Conservation (phyloP, 202 grass and related monocot genomes). For the Brachypodium distachyon region DNA sequence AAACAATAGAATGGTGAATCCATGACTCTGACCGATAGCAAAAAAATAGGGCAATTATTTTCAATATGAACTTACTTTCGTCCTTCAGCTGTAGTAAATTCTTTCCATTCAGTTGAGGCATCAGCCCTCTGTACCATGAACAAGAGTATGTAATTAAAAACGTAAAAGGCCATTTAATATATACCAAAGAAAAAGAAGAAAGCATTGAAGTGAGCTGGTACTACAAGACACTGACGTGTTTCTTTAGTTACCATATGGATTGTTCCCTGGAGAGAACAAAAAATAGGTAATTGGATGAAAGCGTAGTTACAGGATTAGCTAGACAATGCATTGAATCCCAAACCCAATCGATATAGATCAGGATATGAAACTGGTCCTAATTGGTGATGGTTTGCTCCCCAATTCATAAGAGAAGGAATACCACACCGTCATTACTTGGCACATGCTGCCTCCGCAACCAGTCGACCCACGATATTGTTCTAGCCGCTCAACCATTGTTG, state of each 20-base stretch:
- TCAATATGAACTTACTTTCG: conserved; percentile 56
- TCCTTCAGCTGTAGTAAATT: conserved; percentile 78
- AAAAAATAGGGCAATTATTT: conserved; percentile 14
- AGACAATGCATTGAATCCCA: background rate
- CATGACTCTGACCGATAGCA: background rate
- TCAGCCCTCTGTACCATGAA: conserved; percentile 60
- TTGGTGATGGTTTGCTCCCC: background rate
- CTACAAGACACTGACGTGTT: background rate
- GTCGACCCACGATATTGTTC: background rate
- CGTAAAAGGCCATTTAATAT: background rate
- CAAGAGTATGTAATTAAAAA: background rate
- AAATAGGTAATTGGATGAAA: no score
- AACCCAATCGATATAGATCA: background rate
- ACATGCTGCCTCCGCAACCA: background rate
- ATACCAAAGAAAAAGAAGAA: background rate
- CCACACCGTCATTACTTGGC: background rate
- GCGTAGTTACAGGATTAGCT: background rate
- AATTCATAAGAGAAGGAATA: background rate
- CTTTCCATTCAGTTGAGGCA: conserved; percentile 93
- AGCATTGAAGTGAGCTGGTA: conserved; percentile 1
- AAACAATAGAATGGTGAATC: conserved; percentile 16
- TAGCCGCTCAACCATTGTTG: background rate
- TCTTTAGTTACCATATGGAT: conserved; percentile 3
- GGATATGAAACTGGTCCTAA: background rate
- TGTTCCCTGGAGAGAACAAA: background rate